Conservation (phyloP, 495 filamentous ascomycete species). For the Penicillium samsonianum region DNA sequence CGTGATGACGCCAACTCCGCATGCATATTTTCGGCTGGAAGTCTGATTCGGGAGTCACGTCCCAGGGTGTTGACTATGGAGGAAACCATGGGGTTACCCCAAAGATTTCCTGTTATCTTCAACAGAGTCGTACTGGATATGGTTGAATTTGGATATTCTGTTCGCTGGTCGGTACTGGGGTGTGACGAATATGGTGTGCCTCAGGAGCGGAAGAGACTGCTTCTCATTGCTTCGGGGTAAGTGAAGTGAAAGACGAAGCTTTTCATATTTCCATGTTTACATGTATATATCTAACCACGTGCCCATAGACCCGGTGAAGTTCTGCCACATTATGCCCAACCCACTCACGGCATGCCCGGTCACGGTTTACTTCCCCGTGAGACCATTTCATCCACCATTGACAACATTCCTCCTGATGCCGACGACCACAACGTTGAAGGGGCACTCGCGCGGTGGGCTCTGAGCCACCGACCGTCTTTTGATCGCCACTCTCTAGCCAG, state of each 20-base stretch:
- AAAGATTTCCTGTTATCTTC: conserved; percentile 54
- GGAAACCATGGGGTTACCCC: conserved; percentile 69
- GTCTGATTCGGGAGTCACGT: conserved; percentile 58
- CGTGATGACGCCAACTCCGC: conserved; percentile 76
- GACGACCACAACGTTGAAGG: conserved; percentile 49
- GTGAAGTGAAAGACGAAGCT: conserved; percentile 17
- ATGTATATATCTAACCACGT: conserved; percentile 24
- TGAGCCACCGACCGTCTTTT: conserved; percentile 27
- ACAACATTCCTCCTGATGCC: conserved; percentile 40
- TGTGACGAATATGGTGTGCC: conserved; percentile 62
- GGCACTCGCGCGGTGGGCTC: conserved; percentile 21
- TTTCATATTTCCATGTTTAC: background rate
- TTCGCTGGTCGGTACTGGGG: conserved; percentile 58
- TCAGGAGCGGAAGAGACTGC: conserved; percentile 60
- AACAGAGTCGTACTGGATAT: conserved; percentile 64
- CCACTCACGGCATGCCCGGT: conserved; percentile 56
- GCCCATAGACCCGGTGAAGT: conserved; percentile 65
- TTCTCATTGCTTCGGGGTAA: conserved; percentile 80
- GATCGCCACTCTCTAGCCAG: conserved; percentile 52
- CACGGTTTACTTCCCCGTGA: conserved; percentile 33
- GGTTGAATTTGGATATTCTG: conserved; percentile 65
- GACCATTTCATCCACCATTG: conserved; percentile 52
- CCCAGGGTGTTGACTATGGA: conserved; percentile 82
- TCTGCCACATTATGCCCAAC: conserved; percentile 66
- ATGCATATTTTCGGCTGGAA: conserved; percentile 62